Percentiles rank a stretch among this genome's conserved stretches.
Conservation (phyloP, 441 rosid genomes). For the Biscutella auriculata region DNA sequence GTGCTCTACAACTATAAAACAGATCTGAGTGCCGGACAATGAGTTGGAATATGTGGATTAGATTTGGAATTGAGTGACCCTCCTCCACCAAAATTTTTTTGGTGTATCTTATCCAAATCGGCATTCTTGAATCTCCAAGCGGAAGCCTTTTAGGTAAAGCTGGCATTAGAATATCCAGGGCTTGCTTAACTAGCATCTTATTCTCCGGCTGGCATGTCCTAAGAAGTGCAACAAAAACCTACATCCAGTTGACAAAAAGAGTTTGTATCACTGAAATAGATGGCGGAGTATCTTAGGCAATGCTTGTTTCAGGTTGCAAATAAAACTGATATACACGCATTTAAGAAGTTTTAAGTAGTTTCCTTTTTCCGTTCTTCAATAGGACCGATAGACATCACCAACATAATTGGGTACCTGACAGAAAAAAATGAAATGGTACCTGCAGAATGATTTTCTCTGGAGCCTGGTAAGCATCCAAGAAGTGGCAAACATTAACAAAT, state of each 20-base stretch:
- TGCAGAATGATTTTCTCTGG: slow-evolving; percentile 98
- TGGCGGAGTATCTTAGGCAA: background rate
- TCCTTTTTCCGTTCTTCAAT: slow-evolving; percentile 28
- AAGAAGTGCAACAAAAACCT: slow-evolving; percentile 99
- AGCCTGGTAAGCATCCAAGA: slow-evolving; percentile 97
- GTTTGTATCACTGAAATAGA: background rate
- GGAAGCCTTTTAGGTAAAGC: slow-evolving; percentile 95
- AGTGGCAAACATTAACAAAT: slow-evolving; percentile 97
- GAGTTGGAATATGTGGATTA: slow-evolving; percentile 96
- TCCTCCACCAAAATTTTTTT: slow-evolving; percentile 97
- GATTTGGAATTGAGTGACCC: slow-evolving; percentile 88
- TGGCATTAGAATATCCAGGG: slow-evolving; percentile 96
- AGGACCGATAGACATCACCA: slow-evolving; percentile 32
- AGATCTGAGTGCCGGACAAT: slow-evolving; percentile 93
- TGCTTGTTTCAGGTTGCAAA: background rate
- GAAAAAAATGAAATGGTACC: slow-evolving; percentile 34
- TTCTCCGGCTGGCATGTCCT: slow-evolving; percentile 97
- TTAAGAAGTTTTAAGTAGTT: background rate
- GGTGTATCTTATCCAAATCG: slow-evolving; percentile 95
- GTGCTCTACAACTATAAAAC: slow-evolving; percentile 95
- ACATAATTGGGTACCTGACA: background rate
- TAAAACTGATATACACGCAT: background rate
- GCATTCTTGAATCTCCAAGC: slow-evolving; percentile 94
- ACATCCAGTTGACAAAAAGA: slow-evolving; percentile 23
- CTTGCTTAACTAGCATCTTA: slow-evolving; percentile 94